phyloP scores from a whole-genome alignment of 2,329 filamentous ascomycete species.

The Nannizziopsis barbatae region DNA sequence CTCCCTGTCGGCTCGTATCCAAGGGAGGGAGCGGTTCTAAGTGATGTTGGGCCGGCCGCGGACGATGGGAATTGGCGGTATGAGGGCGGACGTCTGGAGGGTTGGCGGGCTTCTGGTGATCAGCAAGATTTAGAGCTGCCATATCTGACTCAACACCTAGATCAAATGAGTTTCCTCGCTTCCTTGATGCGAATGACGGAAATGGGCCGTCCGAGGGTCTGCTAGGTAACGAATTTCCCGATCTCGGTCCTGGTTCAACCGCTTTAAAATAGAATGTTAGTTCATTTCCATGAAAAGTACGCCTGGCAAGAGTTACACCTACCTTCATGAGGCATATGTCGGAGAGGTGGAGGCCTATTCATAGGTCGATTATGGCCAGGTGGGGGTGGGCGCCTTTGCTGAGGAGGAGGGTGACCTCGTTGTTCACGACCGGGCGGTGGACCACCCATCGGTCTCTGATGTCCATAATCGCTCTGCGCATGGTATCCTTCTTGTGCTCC shows the following conservation, averaged over 20 bases:
- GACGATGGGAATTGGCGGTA: constrained; percentile 30
- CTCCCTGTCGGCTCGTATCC: constrained; percentile 5
- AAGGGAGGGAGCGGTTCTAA: constrained; percentile 9
- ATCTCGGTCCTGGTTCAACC: constrained; percentile 4
- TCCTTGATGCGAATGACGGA: constrained; percentile 30
- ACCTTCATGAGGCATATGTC: constrained; percentile 26
- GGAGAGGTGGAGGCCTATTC: constrained; percentile 22
- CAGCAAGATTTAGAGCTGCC: constrained; percentile 32
- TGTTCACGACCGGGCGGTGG: constrained; percentile 15
- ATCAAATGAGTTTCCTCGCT: constrained; percentile 26
- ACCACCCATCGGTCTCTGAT: constrained; percentile 6
- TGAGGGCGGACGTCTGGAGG: constrained; percentile 25
- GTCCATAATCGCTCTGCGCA: constrained; percentile 16
- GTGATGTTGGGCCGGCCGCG: constrained; percentile 22
- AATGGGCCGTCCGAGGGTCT: constrained; percentile 41
- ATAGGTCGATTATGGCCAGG: constrained; percentile 11
- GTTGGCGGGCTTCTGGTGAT: constrained; percentile 19
- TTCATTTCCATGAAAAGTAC: not conserved
- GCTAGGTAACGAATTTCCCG: constrained; percentile 26
- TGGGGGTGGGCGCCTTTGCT: constrained; percentile 3
- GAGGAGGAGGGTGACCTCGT: constrained; percentile 9
- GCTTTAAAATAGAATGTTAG: not conserved
- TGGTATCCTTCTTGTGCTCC: constrained; percentile 22
- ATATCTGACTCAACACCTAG: constrained; percentile 29
- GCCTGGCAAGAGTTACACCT: constrained; percentile 22